A percentile compares a stretch with the other conserved stretches of the same genome.
phyloP scores from a whole-genome alignment of 257 asterid species.

The Solanum paucissectum region DNA sequence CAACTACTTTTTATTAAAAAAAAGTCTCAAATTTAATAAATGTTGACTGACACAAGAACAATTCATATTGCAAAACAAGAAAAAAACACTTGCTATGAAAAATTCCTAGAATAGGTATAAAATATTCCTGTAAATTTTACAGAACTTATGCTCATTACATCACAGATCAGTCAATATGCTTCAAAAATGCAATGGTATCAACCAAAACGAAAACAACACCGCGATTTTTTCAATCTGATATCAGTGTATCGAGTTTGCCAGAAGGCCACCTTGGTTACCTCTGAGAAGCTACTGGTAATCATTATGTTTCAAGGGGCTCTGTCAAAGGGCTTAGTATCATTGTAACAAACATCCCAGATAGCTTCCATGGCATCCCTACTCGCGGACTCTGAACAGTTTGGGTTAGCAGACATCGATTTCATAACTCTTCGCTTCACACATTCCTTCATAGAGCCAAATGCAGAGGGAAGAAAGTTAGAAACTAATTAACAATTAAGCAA shows the following conservation, averaged over 20 bases:
- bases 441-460: constrained; percentile 29
- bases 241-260: neutral
- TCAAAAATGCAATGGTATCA: neutral
- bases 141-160: neutral
- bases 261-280: neutral
- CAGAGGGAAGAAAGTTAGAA: neutral
- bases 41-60: neutral
- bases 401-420: constrained; percentile 53
- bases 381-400: constrained; percentile 63
- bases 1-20: too few species aligned
- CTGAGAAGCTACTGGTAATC: neutral
- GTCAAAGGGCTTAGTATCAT: constrained; percentile 84
- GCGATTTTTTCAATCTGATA: neutral
- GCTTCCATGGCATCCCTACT: constrained; percentile 87
- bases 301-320: constrained; percentile 37
- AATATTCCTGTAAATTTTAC: too few species aligned
- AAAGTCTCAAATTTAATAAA: neutral
- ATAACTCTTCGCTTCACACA: constrained; percentile 78
- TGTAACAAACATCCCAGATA: constrained; percentile 91
- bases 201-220: neutral
- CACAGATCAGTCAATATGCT: neutral
- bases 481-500: neutral
- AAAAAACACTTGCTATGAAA: neutral
- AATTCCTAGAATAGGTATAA: neutral
- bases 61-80: neutral